Evolutionary conservation across 2,329 filamentous ascomycete species (phyloP).

Genomic region (Penicillium sp.): DNA sequence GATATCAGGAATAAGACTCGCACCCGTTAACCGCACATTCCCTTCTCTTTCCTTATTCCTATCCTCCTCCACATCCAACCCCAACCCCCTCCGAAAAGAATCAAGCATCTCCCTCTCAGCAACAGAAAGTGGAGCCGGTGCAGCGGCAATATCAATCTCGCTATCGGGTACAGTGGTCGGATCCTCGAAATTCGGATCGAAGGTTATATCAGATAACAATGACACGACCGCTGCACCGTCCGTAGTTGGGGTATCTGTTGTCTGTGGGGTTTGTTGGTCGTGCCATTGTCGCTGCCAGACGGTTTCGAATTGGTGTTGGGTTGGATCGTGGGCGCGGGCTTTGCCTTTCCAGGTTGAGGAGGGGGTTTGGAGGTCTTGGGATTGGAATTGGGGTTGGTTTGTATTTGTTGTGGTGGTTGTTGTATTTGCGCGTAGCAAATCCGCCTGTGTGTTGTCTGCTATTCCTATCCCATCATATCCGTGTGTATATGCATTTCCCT

Average conservation of each 20-base stretch:
- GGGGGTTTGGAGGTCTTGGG: conserved; percentile 14
- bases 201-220: conserved; percentile 39
- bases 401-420: background rate
- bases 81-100: conserved; percentile 28
- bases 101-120: conserved; percentile 34
- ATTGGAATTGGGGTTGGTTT: background rate
- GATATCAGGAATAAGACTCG: conserved; percentile 38
- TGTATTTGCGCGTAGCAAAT: background rate
- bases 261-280: background rate
- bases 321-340: conserved; percentile 15
- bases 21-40: conserved; percentile 22
- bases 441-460: background rate
- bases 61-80: background rate
- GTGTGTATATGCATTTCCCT: background rate
- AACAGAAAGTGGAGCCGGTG: conserved; percentile 24
- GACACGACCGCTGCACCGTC: conserved; percentile 47
- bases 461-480: background rate
- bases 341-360: conserved; percentile 25
- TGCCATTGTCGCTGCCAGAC: conserved; percentile 21
- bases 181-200: conserved; percentile 25
- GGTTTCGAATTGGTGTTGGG: conserved; percentile 19
- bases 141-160: conserved; percentile 18
- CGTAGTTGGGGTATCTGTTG: conserved; percentile 14
- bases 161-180: conserved; percentile 6
- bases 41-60: too few relatives aligned